Evolutionary conservation across 1,284 basidiomycete genomes (phyloP).

Genomic region (Jaminaea rosea): DNA sequence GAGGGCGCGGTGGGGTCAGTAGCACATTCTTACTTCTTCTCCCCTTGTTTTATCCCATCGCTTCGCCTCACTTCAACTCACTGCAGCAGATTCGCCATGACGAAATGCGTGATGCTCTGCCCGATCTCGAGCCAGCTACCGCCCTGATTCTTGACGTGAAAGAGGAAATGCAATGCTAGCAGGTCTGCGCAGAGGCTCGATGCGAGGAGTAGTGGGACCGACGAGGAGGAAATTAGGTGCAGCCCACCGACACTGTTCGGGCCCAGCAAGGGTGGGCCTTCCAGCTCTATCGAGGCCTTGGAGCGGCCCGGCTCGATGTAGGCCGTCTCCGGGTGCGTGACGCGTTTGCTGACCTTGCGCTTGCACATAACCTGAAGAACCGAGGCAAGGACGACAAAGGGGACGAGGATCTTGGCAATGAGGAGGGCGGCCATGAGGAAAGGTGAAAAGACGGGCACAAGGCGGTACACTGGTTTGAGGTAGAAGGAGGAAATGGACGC

Average conservation of each 20-base stretch:
- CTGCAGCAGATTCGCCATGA: conserved; percentile 68
- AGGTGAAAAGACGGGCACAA: conserved; percentile 76
- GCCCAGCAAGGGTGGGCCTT: conserved; percentile 19
- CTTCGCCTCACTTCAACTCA: too few relatives aligned
- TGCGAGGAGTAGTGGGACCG: conserved; percentile 22
- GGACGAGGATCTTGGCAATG: conserved; percentile 56
- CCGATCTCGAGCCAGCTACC: conserved; percentile 86
- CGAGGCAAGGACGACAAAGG: conserved; percentile 61
- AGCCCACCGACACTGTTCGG: conserved; percentile 24
- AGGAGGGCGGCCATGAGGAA: conserved; percentile 62
- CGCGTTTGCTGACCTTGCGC: background rate
- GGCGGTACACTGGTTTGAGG: conserved; percentile 75
- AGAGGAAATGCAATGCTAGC: conserved; percentile 67
- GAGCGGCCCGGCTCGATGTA: background rate
- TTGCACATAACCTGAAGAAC: conserved; percentile 48
- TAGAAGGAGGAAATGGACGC: conserved; percentile 85
- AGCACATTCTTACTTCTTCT: too few relatives aligned
- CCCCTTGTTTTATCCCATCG: too few relatives aligned
- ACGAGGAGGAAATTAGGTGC: conserved; percentile 13
- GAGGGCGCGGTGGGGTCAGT: too few relatives aligned
- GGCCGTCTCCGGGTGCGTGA: background rate
- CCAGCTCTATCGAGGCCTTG: background rate
- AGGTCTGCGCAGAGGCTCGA: conserved; percentile 37
- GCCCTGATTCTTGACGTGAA: conserved; percentile 64
- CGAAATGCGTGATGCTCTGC: conserved; percentile 78